A percentile compares a stretch with the other conserved stretches of the same genome.
Conservation (phyloP, 495 filamentous ascomycete genomes). For the Talaromyces thailandensis region DNA sequence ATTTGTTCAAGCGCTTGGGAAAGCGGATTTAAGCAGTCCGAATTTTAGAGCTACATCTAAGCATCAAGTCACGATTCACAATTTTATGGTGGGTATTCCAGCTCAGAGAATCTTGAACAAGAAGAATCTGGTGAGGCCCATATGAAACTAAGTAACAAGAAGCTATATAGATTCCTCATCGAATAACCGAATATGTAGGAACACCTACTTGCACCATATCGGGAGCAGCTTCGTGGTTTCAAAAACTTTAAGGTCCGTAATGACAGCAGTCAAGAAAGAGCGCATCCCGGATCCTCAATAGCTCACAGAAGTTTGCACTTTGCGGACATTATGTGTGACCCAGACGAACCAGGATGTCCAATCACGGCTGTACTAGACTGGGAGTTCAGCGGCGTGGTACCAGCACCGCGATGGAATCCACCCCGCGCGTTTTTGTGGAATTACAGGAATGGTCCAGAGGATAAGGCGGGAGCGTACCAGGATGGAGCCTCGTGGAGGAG, state of each 20-base stretch:
- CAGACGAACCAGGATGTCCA: slow-evolving; percentile 4
- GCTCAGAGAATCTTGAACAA: background rate
- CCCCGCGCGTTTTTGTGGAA: slow-evolving; percentile 22
- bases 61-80: background rate
- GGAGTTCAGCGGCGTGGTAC: slow-evolving; percentile 27
- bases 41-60: background rate
- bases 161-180: background rate
- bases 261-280: background rate
- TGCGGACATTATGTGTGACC: slow-evolving; percentile 25
- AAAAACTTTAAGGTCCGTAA: background rate
- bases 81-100: background rate
- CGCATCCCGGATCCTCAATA: background rate
- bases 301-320: slow-evolving; percentile 24
- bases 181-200: background rate
- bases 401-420: slow-evolving; percentile 21
- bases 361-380: slow-evolving; percentile 30
- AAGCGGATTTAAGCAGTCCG: background rate
- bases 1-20: background rate
- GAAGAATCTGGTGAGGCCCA: background rate
- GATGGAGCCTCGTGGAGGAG: slow-evolving; percentile 9
- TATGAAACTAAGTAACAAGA: background rate
- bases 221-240: background rate
- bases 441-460: slow-evolving; percentile 10
- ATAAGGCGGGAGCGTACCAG: slow-evolving; percentile 14
- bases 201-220: background rate